Percentiles rank a stretch among this genome's conserved stretches.
phyloP scores from a whole-genome alignment of 345 rosid species.

The Reutealis trisperma region DNA sequence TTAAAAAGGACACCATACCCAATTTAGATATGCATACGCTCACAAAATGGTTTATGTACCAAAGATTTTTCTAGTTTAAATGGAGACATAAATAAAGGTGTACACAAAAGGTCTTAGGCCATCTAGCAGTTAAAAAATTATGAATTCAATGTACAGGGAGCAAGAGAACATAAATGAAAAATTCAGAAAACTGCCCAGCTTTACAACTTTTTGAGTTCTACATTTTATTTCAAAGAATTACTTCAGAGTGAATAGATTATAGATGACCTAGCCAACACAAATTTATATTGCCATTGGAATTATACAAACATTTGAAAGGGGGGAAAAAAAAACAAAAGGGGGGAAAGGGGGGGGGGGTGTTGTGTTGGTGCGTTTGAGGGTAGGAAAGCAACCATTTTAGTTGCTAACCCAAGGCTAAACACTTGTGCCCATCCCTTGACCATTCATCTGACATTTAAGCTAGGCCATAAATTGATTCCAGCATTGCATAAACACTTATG shows the following conservation, averaged over 20 bases:
- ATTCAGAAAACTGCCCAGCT: background rate
- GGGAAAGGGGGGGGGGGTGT: background rate
- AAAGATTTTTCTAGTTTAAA: background rate
- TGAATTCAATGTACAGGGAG: too few species aligned
- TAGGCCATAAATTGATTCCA: background rate
- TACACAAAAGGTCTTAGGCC: background rate
- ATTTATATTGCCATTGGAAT: background rate
- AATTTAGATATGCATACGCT: background rate
- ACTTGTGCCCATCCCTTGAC: background rate
- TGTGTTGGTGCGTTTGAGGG: too few species aligned
- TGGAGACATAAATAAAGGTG: too few species aligned
- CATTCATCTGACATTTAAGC: background rate
- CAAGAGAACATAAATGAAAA: background rate
- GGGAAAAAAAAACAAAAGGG: background rate
- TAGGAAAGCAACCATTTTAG: background rate
- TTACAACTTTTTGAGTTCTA: background rate
- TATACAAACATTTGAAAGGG: too few species aligned
- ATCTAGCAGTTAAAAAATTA: background rate
- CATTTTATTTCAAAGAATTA: background rate
- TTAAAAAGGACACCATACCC: slow-evolving; percentile 13
- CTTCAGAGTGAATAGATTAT: background rate
- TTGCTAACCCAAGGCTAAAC: background rate
- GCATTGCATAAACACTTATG: background rate
- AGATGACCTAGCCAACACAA: background rate
- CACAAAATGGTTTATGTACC: background rate